These are phyloP conservation scores for Tuber aestivum DNA, from an alignment of 495 filamentous ascomycete species.

Conservation along the genomic window DNA sequence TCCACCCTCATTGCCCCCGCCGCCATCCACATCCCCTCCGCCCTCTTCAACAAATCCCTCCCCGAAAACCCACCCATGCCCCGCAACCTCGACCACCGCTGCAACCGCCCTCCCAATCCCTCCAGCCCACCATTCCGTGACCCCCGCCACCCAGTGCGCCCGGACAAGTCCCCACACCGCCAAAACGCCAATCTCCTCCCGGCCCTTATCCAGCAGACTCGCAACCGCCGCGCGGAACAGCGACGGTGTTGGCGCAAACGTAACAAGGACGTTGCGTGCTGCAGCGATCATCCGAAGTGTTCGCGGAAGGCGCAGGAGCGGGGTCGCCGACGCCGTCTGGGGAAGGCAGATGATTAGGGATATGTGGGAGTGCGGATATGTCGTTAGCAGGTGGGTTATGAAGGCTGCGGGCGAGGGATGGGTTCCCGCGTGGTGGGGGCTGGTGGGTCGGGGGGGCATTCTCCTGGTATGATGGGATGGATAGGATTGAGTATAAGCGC, in stretches of 20 bases:
- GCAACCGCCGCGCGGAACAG: not conserved
- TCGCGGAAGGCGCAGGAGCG: not conserved
- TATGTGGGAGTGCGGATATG: not conserved
- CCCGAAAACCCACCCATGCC: conserved; percentile 1
- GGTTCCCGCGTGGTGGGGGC: not conserved
- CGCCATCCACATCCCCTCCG: not conserved
- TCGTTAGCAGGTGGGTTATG: not conserved
- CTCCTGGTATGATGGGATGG: not conserved
- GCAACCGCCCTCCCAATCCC: not conserved
- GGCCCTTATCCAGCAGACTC: not conserved
- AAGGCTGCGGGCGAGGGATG: not conserved
- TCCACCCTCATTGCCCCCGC: not conserved
- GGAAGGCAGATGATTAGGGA: not conserved
- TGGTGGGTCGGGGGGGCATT: not conserved
- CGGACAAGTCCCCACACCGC: conserved; percentile 2
- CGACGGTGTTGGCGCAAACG: not conserved
- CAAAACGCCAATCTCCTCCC: not conserved
- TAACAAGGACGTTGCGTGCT: not conserved
- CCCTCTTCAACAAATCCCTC: not conserved
- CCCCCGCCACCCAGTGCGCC: not conserved
- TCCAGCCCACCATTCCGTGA: not conserved
- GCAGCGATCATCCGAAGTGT: not conserved
- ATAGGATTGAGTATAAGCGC: not conserved
- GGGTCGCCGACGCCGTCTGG: not conserved
- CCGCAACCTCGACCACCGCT: not conserved